A percentile compares a stretch with the other conserved stretches of the same genome.
phyloP scores from a whole-genome alignment of 768 basidiomycete genomes.

The Nevesoporus exiguus region DNA sequence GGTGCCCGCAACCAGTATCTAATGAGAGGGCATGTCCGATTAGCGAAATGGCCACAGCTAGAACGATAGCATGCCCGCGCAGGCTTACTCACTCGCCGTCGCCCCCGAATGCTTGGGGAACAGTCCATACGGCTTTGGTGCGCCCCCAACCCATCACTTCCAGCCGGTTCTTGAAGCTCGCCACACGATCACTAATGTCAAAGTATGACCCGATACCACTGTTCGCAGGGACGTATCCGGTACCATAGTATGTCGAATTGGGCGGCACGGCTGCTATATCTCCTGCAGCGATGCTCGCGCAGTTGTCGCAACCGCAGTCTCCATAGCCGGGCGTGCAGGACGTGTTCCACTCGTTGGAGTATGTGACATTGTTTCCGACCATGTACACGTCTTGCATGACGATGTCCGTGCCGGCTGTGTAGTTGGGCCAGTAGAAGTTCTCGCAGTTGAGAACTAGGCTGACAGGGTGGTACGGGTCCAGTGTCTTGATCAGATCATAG shows the following conservation, averaged over 20 bases:
- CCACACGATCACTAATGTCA: constrained; percentile 66
- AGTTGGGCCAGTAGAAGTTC: constrained; percentile 60
- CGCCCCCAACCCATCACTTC: constrained; percentile 66
- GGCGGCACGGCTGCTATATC: constrained; percentile 28
- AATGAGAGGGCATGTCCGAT: neutral
- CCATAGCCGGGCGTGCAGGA: constrained; percentile 63
- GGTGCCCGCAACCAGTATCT: constrained; percentile 60
- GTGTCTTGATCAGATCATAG: constrained; percentile 53
- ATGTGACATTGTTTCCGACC: constrained; percentile 58
- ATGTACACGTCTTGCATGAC: constrained; percentile 60
- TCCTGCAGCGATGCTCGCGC: constrained; percentile 43
- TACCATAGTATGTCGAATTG: constrained; percentile 19
- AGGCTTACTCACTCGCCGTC: neutral
- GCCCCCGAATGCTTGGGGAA: constrained; percentile 72
- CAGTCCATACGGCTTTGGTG: constrained; percentile 71
- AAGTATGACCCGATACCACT: constrained; percentile 43
- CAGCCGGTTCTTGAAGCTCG: constrained; percentile 57
- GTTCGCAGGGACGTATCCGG: constrained; percentile 22
- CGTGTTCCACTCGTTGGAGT: constrained; percentile 58
- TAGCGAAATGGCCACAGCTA: neutral
- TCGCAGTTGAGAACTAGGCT: constrained; percentile 64
- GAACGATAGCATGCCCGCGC: neutral
- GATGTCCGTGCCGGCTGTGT: constrained; percentile 64
- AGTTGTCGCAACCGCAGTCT: constrained; percentile 72
- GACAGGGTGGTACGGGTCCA: constrained; percentile 67